Percentiles rank a stretch among this genome's conserved stretches.
These are phyloP conservation scores for Torulaspora microellipsoides DNA, from an alignment of 805 yeast genomes.

Conservation along the genomic window DNA sequence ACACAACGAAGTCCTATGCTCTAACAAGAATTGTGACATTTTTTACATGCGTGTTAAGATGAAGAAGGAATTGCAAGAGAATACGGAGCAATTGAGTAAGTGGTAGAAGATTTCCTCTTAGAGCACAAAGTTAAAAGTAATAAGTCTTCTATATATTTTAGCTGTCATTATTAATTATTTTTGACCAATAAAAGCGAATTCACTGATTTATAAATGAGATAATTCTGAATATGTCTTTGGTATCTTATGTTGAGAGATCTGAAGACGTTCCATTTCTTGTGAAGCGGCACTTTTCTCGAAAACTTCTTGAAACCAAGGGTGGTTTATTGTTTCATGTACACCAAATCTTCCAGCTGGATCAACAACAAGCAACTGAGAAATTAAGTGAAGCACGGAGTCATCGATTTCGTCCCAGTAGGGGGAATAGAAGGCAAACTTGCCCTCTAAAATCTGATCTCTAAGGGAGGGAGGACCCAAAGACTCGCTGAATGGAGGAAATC, in stretches of 20 bases:
- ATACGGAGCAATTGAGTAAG: conserved; percentile 37
- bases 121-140: conserved; percentile 1
- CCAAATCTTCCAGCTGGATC: conserved; percentile 69
- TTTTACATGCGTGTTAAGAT: conserved; percentile 84
- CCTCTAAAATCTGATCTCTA: conserved; percentile 67
- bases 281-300: conserved; percentile 10
- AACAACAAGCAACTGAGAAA: conserved; percentile 55
- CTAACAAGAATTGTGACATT: conserved; percentile 95
- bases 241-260: conserved; percentile 27
- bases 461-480: conserved; percentile 75
- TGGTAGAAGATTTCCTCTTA: conserved; percentile 28
- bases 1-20: conserved; percentile 92
- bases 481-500: conserved; percentile 82
- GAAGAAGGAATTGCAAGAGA: conserved; percentile 40
- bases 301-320: conserved; percentile 68
- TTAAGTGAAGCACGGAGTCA: conserved; percentile 62
- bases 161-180: neutral
- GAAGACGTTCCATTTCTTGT: conserved; percentile 24
- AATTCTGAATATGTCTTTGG: conserved; percentile 40
- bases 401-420: conserved; percentile 75
- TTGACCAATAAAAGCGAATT: neutral
- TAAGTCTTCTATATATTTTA: neutral
- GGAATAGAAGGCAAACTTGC: conserved; percentile 66
- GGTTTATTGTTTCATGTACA: conserved; percentile 78
- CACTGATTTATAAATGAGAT: conserved; percentile 16